phyloP scores from a whole-genome alignment of 1,284 basidiomycete genomes.

The Heterobasidion occidentale region DNA sequence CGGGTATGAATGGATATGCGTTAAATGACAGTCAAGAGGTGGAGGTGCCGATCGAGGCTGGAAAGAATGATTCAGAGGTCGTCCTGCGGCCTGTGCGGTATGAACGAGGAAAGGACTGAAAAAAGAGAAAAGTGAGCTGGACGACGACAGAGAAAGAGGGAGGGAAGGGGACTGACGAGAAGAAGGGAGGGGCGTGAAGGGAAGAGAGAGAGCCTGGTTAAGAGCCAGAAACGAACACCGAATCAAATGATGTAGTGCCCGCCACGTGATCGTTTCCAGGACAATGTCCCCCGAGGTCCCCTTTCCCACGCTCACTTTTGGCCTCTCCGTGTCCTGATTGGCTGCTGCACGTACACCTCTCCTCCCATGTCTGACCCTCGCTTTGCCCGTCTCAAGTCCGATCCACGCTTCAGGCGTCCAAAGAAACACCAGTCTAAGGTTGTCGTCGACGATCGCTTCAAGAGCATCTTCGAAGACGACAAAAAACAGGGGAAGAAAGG shows the following conservation, averaged over 20 bases:
- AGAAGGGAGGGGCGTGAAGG: constrained; percentile 25
- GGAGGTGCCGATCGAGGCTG: constrained; percentile 10
- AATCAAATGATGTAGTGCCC: constrained; percentile 7
- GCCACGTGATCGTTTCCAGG: constrained; percentile 2
- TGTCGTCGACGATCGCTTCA: constrained; percentile 93
- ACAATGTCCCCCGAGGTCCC: background rate
- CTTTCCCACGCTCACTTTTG: background rate
- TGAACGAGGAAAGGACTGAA: constrained; percentile 3
- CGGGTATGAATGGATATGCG: constrained; percentile 2
- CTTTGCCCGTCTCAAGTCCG: constrained; percentile 82
- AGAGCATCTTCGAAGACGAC: constrained; percentile 58
- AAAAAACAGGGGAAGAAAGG: constrained; percentile 36
- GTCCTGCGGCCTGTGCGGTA: constrained; percentile 26
- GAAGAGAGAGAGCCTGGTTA: constrained; percentile 8
- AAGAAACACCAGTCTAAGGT: constrained; percentile 80
- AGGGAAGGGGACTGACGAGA: constrained; percentile 17
- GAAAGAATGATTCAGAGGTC: constrained; percentile 21
- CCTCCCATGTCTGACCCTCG: constrained; percentile 70
- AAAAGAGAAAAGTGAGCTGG: constrained; percentile 12
- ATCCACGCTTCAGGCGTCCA: constrained; percentile 87
- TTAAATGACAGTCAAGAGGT: constrained; percentile 8
- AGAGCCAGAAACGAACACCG: constrained; percentile 14
- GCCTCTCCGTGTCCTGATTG: constrained; percentile 1
- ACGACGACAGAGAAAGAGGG: background rate
- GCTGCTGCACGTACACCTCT: constrained; percentile 2